These are phyloP conservation scores for Debaryomyces sp. DNA, from an alignment of 1,139 yeast species.

Conservation along the genomic window DNA sequence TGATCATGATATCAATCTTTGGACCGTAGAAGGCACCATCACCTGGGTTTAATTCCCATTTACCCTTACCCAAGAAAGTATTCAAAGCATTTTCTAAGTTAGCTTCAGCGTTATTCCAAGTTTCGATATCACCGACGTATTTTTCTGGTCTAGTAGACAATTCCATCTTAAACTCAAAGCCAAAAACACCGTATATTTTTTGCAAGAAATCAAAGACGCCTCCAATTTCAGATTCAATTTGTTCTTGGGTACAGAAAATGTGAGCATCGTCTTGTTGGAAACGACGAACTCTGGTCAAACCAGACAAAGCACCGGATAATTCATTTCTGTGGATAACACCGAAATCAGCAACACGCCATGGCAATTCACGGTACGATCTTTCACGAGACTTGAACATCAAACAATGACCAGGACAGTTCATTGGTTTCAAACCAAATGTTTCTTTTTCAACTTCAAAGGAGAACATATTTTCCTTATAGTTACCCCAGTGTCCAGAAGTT, in stretches of 20 bases:
- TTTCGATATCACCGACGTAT: slow-evolving; percentile 80
- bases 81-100: slow-evolving; percentile 76
- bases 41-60: slow-evolving; percentile 91
- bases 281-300: slow-evolving; percentile 93
- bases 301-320: slow-evolving; percentile 81
- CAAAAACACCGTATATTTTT: slow-evolving; percentile 79
- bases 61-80: slow-evolving; percentile 67
- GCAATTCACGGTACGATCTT: slow-evolving; percentile 91
- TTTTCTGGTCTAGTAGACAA: slow-evolving; percentile 94
- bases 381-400: slow-evolving; percentile 83
- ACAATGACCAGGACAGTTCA: slow-evolving; percentile 99
- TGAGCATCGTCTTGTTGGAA: slow-evolving; percentile 99
- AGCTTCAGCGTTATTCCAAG: slow-evolving; percentile 88
- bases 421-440: slow-evolving; percentile 85
- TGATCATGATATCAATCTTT: slow-evolving; percentile 90
- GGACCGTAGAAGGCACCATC: slow-evolving; percentile 99
- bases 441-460: slow-evolving; percentile 95
- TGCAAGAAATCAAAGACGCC: slow-evolving; percentile 80
- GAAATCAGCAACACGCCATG: slow-evolving; percentile 95
- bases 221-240: slow-evolving; percentile 80
- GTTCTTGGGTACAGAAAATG: slow-evolving; percentile 90
- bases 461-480: slow-evolving; percentile 96
- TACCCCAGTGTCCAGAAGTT: slow-evolving; percentile 97
- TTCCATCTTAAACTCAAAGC: slow-evolving; percentile 86
- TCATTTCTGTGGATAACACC: slow-evolving; percentile 96